A percentile compares a stretch with the other conserved stretches of the same genome.
phyloP scores from a whole-genome alignment of 2,329 filamentous ascomycete genomes.

The Botrytis porri region DNA sequence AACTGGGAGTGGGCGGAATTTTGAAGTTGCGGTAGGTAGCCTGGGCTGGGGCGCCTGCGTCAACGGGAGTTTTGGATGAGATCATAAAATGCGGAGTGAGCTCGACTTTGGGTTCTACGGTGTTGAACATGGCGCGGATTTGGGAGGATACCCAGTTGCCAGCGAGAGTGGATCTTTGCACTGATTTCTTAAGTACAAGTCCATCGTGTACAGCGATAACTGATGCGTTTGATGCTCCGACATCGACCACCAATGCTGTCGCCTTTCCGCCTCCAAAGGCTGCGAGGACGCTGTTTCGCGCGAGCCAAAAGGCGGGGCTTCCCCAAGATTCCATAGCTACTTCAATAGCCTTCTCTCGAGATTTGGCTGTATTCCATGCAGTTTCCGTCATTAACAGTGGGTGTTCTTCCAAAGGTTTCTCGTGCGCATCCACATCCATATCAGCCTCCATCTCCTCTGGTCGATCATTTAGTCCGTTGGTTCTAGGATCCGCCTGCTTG shows the following conservation, averaged over 20 bases:
- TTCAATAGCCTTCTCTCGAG: constrained; percentile 90
- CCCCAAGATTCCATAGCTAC: constrained; percentile 98
- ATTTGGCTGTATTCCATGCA: constrained; percentile 85
- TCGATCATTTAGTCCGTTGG: constrained; percentile 76
- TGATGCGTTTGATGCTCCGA: constrained; percentile 83
- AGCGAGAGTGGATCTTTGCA: constrained; percentile 79
- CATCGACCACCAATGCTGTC: constrained; percentile 86
- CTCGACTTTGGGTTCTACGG: constrained; percentile 65
- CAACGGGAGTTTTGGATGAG: constrained; percentile 81
- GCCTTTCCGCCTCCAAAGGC: constrained; percentile 92
- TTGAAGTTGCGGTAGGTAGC: constrained; percentile 70
- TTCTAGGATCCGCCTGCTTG: constrained; percentile 64
- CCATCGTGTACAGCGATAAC: constrained; percentile 93
- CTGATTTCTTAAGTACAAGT: constrained; percentile 85
- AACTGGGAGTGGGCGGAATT: constrained; percentile 62
- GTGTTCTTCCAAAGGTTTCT: constrained; percentile 83
- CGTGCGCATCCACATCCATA: constrained; percentile 54
- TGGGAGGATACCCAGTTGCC: constrained; percentile 90
- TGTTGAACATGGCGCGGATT: constrained; percentile 75
- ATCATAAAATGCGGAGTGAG: constrained; percentile 85
- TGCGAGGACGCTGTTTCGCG: constrained; percentile 82
- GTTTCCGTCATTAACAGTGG: constrained; percentile 92
- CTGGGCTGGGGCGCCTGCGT: constrained; percentile 77
- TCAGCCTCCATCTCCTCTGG: constrained; percentile 44
- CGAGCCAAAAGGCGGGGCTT: constrained; percentile 89